phyloP scores from a whole-genome alignment of 2,329 filamentous ascomycete species.

The Lachnellula cervina region DNA sequence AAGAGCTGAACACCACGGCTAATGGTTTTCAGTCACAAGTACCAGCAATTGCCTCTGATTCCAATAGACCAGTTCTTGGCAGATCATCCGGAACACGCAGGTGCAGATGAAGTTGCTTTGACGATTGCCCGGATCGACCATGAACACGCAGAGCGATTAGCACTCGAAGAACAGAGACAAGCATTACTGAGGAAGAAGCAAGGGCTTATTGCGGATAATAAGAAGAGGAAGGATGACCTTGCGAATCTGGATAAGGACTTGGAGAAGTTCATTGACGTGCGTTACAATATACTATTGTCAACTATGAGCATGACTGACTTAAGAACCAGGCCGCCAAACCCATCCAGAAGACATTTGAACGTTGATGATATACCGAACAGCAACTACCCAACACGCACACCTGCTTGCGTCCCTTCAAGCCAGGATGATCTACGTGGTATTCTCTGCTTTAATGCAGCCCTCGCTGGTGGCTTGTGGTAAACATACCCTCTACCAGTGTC shows the following conservation, averaged over 20 bases:
- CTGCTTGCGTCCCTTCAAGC: not conserved
- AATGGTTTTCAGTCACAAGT: slow-evolving; percentile 64
- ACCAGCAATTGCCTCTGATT: slow-evolving; percentile 80
- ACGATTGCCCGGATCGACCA: slow-evolving; percentile 91
- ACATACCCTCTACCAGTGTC: too few relatives aligned
- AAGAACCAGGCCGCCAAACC: slow-evolving; percentile 69
- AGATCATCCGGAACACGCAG: slow-evolving; percentile 68
- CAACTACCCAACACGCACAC: not conserved
- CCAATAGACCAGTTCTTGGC: slow-evolving; percentile 75
- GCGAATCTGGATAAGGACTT: slow-evolving; percentile 87
- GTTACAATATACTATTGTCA: slow-evolving; percentile 29
- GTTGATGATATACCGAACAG: slow-evolving; percentile 46
- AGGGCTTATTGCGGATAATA: slow-evolving; percentile 69
- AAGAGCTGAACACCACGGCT: slow-evolving; percentile 2
- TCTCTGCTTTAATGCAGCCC: too few relatives aligned
- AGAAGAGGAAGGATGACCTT: slow-evolving; percentile 88
- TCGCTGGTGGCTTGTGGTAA: too few relatives aligned
- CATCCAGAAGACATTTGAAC: slow-evolving; percentile 76
- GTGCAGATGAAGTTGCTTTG: slow-evolving; percentile 69
- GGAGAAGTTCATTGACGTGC: slow-evolving; percentile 86
- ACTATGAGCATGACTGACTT: not conserved
- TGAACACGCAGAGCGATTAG: slow-evolving; percentile 78
- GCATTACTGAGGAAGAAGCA: slow-evolving; percentile 70
- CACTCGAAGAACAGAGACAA: slow-evolving; percentile 77
- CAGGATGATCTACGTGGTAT: too few relatives aligned